phyloP scores from a whole-genome alignment of 169 alveolate genomes.

The Plasmodium relictum region DNA sequence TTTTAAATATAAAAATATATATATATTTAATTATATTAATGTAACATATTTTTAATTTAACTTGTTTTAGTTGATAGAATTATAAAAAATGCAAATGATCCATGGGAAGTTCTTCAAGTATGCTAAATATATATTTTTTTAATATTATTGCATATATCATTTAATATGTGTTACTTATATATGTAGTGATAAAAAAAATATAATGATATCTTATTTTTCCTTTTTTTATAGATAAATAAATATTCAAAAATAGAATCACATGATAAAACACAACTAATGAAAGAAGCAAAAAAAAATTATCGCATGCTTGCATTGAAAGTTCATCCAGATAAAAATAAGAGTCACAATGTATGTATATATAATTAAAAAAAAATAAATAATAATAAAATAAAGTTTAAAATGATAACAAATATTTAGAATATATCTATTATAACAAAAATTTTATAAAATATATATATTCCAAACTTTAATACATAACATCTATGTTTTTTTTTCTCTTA shows the following conservation, averaged over 20 bases:
- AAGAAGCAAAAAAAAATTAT: constrained; percentile 33
- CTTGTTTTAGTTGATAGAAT: constrained; percentile 44
- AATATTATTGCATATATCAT: not conserved
- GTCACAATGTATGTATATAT: constrained; percentile 28
- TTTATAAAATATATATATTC: too few relatives aligned
- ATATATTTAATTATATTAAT: not conserved
- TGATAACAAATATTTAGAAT: too few relatives aligned
- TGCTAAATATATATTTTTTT: not conserved
- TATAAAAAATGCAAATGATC: constrained; percentile 54
- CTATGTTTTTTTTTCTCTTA: not conserved
- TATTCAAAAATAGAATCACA: constrained; percentile 6
- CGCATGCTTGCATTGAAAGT: constrained; percentile 38
- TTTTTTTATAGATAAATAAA: constrained; percentile 12
- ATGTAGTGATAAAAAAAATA: not conserved
- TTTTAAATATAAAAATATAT: too few relatives aligned
- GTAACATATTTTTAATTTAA: not conserved
- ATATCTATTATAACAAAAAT: too few relatives aligned
- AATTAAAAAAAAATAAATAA: too few relatives aligned
- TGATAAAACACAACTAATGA: constrained; percentile 26
- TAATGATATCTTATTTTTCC: not conserved
- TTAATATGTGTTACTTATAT: not conserved
- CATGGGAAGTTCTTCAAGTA: constrained; percentile 70
- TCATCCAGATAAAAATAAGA: constrained; percentile 63
- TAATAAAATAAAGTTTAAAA: too few relatives aligned
- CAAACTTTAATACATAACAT: not conserved